Base-by-base conservation (phyloP, 495 filamentous ascomycete species). In the Aspergillus wentii region DNA sequence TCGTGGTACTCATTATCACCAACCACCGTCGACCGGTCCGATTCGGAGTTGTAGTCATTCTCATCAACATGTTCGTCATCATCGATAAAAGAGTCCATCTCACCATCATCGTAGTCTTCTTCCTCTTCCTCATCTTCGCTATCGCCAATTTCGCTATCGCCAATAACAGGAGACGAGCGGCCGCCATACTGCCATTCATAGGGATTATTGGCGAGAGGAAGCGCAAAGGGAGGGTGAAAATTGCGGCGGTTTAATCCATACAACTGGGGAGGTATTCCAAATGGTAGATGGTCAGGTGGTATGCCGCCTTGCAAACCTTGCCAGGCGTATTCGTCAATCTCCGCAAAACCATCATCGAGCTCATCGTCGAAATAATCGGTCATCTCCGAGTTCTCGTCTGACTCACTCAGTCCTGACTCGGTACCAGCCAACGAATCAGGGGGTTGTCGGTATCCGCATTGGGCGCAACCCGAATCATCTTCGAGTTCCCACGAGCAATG, bases 401-500 rank as follows among this genome's bases (percentile, higher is more conserved):
- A 38, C 11, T 51, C 52, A 39, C 52, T 59, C 32, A 29, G 17
- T 33, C 61, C 60, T 10, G 56, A 59, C 17, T 45, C 46, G n/a
- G 35, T 29, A 16, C 44, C 54, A 6, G 55, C 43, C 25, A 56
- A 51, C 10, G 49, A 66, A 10, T 62, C 66, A 2, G 61, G 59
- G 30, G 67, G 62, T n/a, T 66, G 60, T 9, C 55, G 61, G 17
- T 70, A 68, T 23, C 71, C 74, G 43, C 83, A 87, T 4, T 64
- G 61, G 21, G 41, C 40, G 40, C 83, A 87, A 4, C 56, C 49
- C 17, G 70, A 60, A 27, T 71, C 72, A 35, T 78, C 77, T 35
- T 63, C 64, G 8, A 86, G 62, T 54, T 87, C 83, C 78, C 78
- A 85, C 17, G 59, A 46, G 44, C 83, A 87, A 8, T 48, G 25